These are phyloP conservation scores for Daphne laureola DNA, from an alignment of 441 rosid species.

Conservation along the genomic window DNA sequence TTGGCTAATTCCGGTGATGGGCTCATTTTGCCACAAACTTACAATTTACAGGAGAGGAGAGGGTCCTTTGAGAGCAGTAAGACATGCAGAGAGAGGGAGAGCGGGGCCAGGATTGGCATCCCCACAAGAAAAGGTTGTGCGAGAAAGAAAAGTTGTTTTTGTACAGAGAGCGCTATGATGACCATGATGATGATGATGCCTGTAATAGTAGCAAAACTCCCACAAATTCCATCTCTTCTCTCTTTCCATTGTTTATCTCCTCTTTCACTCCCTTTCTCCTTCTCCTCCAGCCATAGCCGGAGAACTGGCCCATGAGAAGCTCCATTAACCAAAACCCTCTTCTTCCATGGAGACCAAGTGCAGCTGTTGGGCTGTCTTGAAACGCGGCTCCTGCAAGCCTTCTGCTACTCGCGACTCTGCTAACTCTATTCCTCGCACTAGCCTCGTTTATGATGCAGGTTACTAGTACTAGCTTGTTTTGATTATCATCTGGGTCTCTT, in stretches of 20 bases:
- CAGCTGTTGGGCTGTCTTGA: conserved; percentile 61
- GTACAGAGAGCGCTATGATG: conserved; percentile 10
- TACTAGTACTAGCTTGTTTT: not conserved
- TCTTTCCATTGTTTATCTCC: conserved; percentile 1
- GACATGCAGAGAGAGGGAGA: not conserved
- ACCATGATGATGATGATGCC: conserved; percentile 57
- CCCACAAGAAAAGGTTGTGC: conserved; percentile 48
- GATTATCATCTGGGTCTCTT: not conserved
- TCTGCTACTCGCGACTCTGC: conserved; percentile 49
- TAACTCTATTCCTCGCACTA: conserved; percentile 55
- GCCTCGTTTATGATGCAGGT: conserved; percentile 77
- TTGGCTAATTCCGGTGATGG: too few relatives aligned
- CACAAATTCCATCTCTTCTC: conserved; percentile 2
- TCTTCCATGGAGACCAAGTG: conserved; percentile 35
- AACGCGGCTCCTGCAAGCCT: conserved; percentile 44
- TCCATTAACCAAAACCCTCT: not conserved
- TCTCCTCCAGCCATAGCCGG: conserved; percentile 22
- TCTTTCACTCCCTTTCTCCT: not conserved
- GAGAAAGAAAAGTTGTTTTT: conserved; percentile 58
- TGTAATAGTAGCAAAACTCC: conserved; percentile 22
- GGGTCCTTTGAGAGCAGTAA: too few relatives aligned
- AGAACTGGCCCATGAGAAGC: conserved; percentile 20
- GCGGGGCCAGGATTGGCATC: conserved; percentile 16
- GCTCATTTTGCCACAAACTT: too few relatives aligned
- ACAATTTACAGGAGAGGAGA: too few relatives aligned